Percentiles rank a stretch among this genome's conserved stretches.
Conservation (phyloP, 495 filamentous ascomycete species). For the Aspergillus campestris region DNA sequence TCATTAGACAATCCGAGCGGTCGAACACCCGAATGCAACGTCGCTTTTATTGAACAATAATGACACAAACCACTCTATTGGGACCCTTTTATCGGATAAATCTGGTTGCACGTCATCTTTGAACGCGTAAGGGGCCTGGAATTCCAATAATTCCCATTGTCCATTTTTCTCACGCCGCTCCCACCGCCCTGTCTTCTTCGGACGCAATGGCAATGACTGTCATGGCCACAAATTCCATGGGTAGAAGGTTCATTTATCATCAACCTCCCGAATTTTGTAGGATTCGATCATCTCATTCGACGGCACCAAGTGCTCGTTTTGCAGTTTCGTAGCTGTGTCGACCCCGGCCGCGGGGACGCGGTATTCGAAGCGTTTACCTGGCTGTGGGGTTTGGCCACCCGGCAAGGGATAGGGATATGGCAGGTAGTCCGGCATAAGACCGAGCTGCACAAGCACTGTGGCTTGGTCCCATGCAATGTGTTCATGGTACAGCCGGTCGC, state of each 20-base stretch:
- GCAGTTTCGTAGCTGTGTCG: slow-evolving; percentile 56
- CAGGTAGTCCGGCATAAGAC: slow-evolving; percentile 55
- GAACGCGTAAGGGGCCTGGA: too few species aligned
- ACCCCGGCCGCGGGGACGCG: slow-evolving; percentile 60
- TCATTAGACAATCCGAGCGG: too few species aligned
- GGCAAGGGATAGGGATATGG: slow-evolving; percentile 48
- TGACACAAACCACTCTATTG: too few species aligned
- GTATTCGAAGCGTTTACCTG: slow-evolving; percentile 47
- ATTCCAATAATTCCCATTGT: too few species aligned
- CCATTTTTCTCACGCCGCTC: too few species aligned
- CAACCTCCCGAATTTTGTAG: slow-evolving; percentile 16
- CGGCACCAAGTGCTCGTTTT: slow-evolving; percentile 45
- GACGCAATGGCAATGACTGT: not conserved
- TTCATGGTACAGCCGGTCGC: slow-evolving; percentile 69
- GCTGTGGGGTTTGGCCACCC: slow-evolving; percentile 23
- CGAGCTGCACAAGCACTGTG: slow-evolving; percentile 63
- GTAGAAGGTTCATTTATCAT: slow-evolving; percentile 9
- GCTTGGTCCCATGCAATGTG: slow-evolving; percentile 84
- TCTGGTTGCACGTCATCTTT: too few species aligned
- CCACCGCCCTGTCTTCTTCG: not conserved
- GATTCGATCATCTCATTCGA: slow-evolving; percentile 59
- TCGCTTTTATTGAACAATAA: too few species aligned
- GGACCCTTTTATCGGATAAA: too few species aligned
- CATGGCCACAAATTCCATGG: not conserved
- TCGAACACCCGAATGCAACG: too few species aligned